Conservation (phyloP, 208 protist genomes). For the Leishmania gerbilli region DNA sequence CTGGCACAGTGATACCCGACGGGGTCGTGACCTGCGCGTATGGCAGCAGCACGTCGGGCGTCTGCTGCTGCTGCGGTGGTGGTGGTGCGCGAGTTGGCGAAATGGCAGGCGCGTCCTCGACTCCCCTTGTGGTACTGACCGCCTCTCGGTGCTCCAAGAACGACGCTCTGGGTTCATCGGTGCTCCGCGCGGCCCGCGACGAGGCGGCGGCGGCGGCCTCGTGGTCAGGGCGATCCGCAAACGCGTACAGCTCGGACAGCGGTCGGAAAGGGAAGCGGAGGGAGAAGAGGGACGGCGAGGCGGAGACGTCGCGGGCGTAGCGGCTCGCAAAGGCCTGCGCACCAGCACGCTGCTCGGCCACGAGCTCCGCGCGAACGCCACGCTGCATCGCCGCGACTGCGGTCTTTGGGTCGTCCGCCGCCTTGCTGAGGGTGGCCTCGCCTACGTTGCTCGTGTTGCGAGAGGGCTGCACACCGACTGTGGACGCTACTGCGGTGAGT, state of each 20-base stretch:
- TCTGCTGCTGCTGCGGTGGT: neutral
- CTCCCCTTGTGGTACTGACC: neutral
- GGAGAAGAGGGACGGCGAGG: constrained; percentile 31
- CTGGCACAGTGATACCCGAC: constrained; percentile 22
- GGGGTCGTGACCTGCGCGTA: constrained; percentile 15
- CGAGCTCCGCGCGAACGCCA: constrained; percentile 10
- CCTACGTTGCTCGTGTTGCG: neutral
- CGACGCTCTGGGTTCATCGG: neutral
- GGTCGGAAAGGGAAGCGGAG: constrained; percentile 18
- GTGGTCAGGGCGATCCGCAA: neutral
- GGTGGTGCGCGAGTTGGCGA: neutral
- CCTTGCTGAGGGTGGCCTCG: neutral
- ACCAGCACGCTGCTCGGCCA: constrained; percentile 3
- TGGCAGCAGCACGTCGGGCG: constrained; percentile 21
- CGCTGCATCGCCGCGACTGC: constrained; percentile 2
- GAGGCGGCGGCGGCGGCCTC: neutral
- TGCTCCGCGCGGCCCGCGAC: neutral
- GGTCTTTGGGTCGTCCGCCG: neutral
- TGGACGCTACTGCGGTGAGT: neutral
- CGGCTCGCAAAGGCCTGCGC: constrained; percentile 10
- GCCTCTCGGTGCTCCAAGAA: neutral
- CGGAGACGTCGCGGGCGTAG: constrained; percentile 16
- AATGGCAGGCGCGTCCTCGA: neutral
- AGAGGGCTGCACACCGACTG: neutral
- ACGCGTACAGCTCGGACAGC: constrained; percentile 13